These are phyloP conservation scores for Magnolia sinica DNA, from an alignment of 164 flowering plant genomes.

Conservation along the genomic window DNA sequence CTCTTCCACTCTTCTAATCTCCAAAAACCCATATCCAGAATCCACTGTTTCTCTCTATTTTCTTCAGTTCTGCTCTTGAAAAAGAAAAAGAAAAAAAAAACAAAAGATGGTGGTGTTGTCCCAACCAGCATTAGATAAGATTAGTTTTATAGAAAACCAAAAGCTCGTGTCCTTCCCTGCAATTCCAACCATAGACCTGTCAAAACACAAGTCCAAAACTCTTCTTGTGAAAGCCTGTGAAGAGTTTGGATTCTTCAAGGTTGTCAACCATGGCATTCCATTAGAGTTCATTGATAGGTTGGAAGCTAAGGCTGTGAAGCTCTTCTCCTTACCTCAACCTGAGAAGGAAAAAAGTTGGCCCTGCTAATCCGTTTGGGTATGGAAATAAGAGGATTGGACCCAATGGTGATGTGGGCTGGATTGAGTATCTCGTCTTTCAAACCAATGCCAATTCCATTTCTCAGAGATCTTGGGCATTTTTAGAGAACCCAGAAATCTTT, in stretches of 20 bases:
- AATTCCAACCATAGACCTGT: constrained; percentile 69
- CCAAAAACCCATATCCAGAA: neutral
- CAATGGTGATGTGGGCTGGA: constrained; percentile 93
- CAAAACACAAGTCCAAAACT: constrained; percentile 38
- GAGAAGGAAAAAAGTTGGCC: constrained; percentile 67
- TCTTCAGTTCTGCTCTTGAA: neutral
- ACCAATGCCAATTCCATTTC: constrained; percentile 37
- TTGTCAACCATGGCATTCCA: constrained; percentile 72
- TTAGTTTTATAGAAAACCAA: constrained; percentile 45
- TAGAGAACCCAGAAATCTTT: constrained; percentile 40
- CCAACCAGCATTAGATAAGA: constrained; percentile 35
- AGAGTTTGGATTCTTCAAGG: constrained; percentile 82
- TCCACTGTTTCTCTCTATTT: constrained; percentile 3
- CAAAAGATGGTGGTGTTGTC: constrained; percentile 67
- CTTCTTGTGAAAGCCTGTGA: constrained; percentile 60
- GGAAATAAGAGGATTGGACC: constrained; percentile 76
- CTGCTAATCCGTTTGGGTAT: constrained; percentile 77
- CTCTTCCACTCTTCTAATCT: neutral
- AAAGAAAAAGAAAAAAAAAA: neutral
- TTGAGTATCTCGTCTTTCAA: constrained; percentile 74
- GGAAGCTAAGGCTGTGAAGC: constrained; percentile 52
- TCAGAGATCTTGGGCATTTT: constrained; percentile 27
- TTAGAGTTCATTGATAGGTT: constrained; percentile 42
- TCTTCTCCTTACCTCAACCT: constrained; percentile 54
- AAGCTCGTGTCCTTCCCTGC: constrained; percentile 24